These are phyloP conservation scores for Roridomyces roridus DNA, from an alignment of 768 basidiomycete genomes.

Conservation along the genomic window DNA sequence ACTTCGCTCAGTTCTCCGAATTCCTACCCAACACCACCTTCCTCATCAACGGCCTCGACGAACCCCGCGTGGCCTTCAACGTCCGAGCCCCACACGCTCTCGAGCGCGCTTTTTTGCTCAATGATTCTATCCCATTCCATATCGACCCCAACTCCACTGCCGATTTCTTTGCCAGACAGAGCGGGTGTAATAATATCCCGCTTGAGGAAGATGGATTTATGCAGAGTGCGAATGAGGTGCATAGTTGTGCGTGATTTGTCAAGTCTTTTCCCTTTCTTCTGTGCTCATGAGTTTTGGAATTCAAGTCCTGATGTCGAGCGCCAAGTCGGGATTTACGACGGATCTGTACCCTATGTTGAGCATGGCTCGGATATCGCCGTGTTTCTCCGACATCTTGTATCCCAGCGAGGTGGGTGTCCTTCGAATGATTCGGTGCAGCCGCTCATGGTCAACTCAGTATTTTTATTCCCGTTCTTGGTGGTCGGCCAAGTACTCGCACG, in stretches of 20 bases:
- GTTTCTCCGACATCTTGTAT: conserved; percentile 6
- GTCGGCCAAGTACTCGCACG: no score
- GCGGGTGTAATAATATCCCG: background rate
- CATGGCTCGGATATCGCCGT: conserved; percentile 3
- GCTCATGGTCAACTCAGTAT: no score
- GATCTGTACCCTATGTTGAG: conserved; percentile 1
- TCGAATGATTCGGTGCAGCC: no score
- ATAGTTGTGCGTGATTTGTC: background rate
- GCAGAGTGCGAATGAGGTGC: background rate
- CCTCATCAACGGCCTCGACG: conserved; percentile 4
- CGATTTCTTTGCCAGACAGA: conserved; percentile 1
- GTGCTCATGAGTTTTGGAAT: background rate
- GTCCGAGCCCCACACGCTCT: background rate
- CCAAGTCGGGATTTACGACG: background rate
- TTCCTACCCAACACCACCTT: conserved; percentile 5
- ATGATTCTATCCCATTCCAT: background rate
- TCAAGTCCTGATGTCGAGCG: background rate
- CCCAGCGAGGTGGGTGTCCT: background rate
- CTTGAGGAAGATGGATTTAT: background rate
- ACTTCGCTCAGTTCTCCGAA: background rate
- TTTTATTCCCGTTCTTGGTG: no score
- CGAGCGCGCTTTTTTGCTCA: background rate
- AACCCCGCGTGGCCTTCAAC: conserved; percentile 9
- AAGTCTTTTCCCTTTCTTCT: background rate
- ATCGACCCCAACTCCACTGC: background rate